phyloP scores from a whole-genome alignment of 805 yeast species.

The Tetrapisispora fleetii region DNA sequence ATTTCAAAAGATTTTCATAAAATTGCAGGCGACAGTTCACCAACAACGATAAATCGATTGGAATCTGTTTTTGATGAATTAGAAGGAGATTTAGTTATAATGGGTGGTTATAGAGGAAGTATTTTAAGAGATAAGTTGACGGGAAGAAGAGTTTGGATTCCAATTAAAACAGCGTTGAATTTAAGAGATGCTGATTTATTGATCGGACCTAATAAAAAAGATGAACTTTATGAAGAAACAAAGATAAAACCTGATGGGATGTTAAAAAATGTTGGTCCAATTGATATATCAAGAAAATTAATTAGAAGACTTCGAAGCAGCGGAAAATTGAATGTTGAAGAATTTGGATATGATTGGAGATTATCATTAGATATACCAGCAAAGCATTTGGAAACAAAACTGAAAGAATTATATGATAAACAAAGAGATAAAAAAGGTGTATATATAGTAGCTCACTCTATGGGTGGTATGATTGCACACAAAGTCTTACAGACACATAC shows the following conservation, averaged over 20 bases:
- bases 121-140: constrained; percentile 58
- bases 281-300: constrained; percentile 61
- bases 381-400: constrained; percentile 38
- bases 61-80: constrained; percentile 47
- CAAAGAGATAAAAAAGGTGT: constrained; percentile 44
- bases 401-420: constrained; percentile 33
- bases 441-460: constrained; percentile 76
- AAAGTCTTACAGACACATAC: constrained; percentile 65
- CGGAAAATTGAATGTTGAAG: constrained; percentile 51
- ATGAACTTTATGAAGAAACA: constrained; percentile 48
- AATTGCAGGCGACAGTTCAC: constrained; percentile 12
- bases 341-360: constrained; percentile 94
- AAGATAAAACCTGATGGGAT: constrained; percentile 64
- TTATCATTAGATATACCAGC: constrained; percentile 51
- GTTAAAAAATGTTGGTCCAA: constrained; percentile 76
- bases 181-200: constrained; percentile 57
- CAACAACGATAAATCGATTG: constrained; percentile 7
- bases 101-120: constrained; percentile 89
- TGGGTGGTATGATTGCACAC: constrained; percentile 88
- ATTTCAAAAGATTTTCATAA: constrained; percentile 16
- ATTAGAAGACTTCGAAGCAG: constrained; percentile 43
- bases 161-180: constrained; percentile 75
- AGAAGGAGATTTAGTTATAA: constrained; percentile 67
- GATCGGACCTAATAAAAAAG: constrained; percentile 64
- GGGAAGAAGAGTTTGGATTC: constrained; percentile 70